Evolutionary conservation across 2,329 filamentous ascomycete species (phyloP), one percentile per base, ranked within the genome.

Genomic region (Epichloe coenophiala): DNA sequence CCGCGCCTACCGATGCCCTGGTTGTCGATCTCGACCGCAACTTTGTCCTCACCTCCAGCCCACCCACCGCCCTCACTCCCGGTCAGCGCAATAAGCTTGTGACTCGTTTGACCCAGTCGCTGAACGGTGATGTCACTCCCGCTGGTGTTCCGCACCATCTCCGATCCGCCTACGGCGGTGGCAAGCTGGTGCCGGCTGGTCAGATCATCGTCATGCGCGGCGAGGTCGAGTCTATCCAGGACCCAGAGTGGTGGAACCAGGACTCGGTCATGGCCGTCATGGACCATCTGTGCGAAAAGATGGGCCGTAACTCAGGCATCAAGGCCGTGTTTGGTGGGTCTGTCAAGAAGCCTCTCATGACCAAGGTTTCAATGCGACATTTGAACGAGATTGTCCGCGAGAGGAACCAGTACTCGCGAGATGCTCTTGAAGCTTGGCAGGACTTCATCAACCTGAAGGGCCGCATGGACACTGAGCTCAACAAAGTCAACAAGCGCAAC

Each of bases 371-470:
- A 0, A 95, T 96, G 87, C 83, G 93, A 59, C 93, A 98, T 63
- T 78, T 98, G 43, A 98, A 98, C 65, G 93, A 98, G 73, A 96
- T 98, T 66, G 89, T 97, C 21, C 85, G 93, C 52, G 93, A 98
- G 73, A 83, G 93, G 57, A 98, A 98, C 68, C 93, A 98, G 69
- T 98, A 98, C 74, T 97, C 93, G 31, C 85, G 93, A 56, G 93
- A 98, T 69, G 93, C 93, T 5, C 79, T 94, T 63, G 93, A 98
- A 69, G 93, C 93, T 46, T 98, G 93, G 93, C 93, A 98, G 69
- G 93, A 98, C 68, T 98, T 97, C 64, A 98, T 98, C 73, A 98
- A 97, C 70, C 86, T 98, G 62, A 98, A 98, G 78, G 88, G 90
- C 49, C 87, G 93, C 62, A 95, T 98, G 93, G 93, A 98, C 61